phyloP scores from a whole-genome alignment of 768 basidiomycete genomes.

The Kwoniella sp. region DNA sequence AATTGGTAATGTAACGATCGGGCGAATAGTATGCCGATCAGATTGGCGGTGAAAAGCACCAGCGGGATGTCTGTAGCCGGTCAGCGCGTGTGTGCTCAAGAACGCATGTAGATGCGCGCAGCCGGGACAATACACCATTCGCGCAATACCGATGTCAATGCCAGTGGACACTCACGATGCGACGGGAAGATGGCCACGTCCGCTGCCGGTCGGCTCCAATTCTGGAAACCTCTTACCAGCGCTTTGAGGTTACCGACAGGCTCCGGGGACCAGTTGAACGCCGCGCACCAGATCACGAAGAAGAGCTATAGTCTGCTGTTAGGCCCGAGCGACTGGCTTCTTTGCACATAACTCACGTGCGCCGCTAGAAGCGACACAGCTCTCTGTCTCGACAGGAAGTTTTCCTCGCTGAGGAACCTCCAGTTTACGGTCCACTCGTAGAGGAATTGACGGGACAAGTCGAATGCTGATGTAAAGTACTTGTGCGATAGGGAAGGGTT shows the following conservation, averaged over 20 bases:
- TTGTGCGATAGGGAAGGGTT: slow-evolving; percentile 53
- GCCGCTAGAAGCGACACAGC: slow-evolving; percentile 62
- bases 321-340: too few species aligned
- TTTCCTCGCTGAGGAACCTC: slow-evolving; percentile 75
- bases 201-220: slow-evolving; percentile 57
- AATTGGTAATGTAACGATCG: slow-evolving; percentile 97
- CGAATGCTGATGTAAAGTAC: slow-evolving; percentile 75
- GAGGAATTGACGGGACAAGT: slow-evolving; percentile 80
- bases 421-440: slow-evolving; percentile 99
- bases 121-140: not conserved
- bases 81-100: not conserved
- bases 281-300: slow-evolving; percentile 62
- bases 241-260: slow-evolving; percentile 64
- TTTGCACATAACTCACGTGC: slow-evolving; percentile 56
- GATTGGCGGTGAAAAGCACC: slow-evolving; percentile 80
- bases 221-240: slow-evolving; percentile 56
- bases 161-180: slow-evolving; percentile 58
- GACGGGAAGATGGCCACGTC: slow-evolving; percentile 55
- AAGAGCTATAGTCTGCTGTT: slow-evolving; percentile 34
- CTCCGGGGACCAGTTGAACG: slow-evolving; percentile 66
- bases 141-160: not conserved
- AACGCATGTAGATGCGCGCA: not conserved
- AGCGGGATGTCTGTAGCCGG: slow-evolving; percentile 77
- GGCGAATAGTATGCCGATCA: slow-evolving; percentile 86
- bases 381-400: slow-evolving; percentile 65